Conservation (phyloP, 2,329 filamentous ascomycete species). For the Zymoseptoria ardabiliae region DNA sequence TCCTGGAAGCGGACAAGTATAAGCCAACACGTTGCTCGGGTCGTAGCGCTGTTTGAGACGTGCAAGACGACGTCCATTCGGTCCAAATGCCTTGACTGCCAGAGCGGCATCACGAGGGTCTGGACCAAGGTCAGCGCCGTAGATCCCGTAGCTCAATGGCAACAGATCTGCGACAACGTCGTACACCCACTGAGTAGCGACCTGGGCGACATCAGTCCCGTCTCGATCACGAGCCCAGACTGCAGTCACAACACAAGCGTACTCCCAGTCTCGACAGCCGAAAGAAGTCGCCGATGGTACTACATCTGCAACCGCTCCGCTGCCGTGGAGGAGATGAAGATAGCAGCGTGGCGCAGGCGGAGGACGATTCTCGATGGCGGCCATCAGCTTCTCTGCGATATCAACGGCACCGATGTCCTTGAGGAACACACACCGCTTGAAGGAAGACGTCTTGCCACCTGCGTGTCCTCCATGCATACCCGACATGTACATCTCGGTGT, state of each 20-base stretch:
- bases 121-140: conserved; percentile 56
- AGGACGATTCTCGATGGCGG: conserved; percentile 44
- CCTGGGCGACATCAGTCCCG: conserved; percentile 34
- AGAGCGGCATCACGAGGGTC: conserved; percentile 51
- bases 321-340: conserved; percentile 56
- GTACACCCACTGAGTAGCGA: conserved; percentile 51
- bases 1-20: conserved; percentile 46
- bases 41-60: conserved; percentile 46
- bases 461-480: conserved; percentile 53
- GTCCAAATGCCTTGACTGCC: conserved; percentile 50
- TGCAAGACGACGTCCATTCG: conserved; percentile 44
- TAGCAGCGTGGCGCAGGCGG: conserved; percentile 52
- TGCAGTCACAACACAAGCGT: conserved; percentile 57
- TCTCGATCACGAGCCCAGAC: conserved; percentile 53
- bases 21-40: conserved; percentile 37
- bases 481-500: conserved; percentile 55
- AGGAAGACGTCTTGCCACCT: conserved; percentile 53
- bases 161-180: conserved; percentile 41
- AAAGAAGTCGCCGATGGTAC: conserved; percentile 47
- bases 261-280: conserved; percentile 57
- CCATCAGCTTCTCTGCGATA: conserved; percentile 34
- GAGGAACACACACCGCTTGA: conserved; percentile 58
- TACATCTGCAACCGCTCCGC: conserved; percentile 44
- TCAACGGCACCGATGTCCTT: conserved; percentile 37
- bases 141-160: conserved; percentile 46